These are phyloP conservation scores for Podila epicladia DNA, from an alignment of 192 early-diverging fungal species.

Conservation along the genomic window DNA sequence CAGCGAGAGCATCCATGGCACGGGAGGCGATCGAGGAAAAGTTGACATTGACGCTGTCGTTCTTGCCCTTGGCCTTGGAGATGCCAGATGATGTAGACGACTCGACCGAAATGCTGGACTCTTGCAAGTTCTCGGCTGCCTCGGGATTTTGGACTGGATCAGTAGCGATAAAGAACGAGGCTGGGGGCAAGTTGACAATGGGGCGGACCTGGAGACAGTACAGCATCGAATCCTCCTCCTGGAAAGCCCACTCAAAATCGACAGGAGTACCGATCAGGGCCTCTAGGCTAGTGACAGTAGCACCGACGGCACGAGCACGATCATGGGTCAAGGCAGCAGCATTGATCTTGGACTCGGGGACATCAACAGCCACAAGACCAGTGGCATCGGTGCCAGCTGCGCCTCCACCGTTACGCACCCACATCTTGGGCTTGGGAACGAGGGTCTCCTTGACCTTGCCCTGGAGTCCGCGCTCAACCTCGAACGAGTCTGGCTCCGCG, in stretches of 20 bases:
- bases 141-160: constrained; percentile 22
- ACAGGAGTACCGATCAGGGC: constrained; percentile 41
- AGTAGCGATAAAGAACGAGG: constrained; percentile 36
- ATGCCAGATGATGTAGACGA: not conserved
- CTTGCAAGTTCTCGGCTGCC: constrained; percentile 9
- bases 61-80: constrained; percentile 19
- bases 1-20: constrained; percentile 37
- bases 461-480: constrained; percentile 45
- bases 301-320: constrained; percentile 34
- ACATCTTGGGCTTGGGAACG: constrained; percentile 50
- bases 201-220: constrained; percentile 49
- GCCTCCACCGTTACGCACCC: constrained; percentile 28
- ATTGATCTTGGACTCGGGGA: constrained; percentile 38
- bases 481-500: constrained; percentile 59
- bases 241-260: constrained; percentile 50
- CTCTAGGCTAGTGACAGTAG: constrained; percentile 31
- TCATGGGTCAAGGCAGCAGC: constrained; percentile 32
- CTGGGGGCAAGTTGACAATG: constrained; percentile 43
- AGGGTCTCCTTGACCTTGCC: constrained; percentile 46
- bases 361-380: constrained; percentile 33
- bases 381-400: constrained; percentile 23
- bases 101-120: not conserved
- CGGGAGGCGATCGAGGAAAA: constrained; percentile 31
- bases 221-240: constrained; percentile 31
- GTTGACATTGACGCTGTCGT: constrained; percentile 12